Conservation (phyloP, 1,284 basidiomycete species). For the Wolfiporia cocos region DNA sequence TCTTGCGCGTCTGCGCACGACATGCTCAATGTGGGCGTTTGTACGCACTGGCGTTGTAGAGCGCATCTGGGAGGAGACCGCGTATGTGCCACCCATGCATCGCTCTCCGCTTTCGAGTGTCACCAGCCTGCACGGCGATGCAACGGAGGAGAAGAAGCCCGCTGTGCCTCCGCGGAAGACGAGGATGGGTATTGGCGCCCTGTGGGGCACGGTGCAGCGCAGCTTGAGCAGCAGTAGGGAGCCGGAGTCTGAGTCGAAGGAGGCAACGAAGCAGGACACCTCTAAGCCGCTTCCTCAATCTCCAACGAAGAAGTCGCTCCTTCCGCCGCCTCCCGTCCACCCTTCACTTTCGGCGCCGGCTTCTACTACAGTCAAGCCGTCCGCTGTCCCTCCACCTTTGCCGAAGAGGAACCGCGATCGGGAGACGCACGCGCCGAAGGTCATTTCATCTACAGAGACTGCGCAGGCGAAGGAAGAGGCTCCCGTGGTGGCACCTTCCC, state of each 20-base stretch:
- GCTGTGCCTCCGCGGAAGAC: constrained; percentile 25
- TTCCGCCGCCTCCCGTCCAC: constrained; percentile 32
- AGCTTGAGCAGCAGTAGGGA: constrained; percentile 21
- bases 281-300: constrained; percentile 15
- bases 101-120: constrained; percentile 16
- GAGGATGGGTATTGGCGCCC: constrained; percentile 25
- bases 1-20: constrained; percentile 71
- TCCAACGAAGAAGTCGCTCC: constrained; percentile 17
- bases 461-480: no score
- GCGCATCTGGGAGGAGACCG: constrained; percentile 77
- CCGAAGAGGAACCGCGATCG: constrained; percentile 1
- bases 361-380: constrained; percentile 11
- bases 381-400: constrained; percentile 19
- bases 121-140: constrained; percentile 11
- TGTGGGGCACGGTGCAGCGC: constrained; percentile 30
- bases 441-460: neutral
- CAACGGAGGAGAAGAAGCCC: constrained; percentile 14
- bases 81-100: constrained; percentile 26
- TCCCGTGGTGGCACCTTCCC: constrained; percentile 2
- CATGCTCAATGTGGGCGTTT: constrained; percentile 90
- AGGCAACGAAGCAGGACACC: constrained; percentile 9
- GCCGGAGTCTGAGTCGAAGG: constrained; percentile 6
- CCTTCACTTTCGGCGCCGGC: constrained; percentile 22
- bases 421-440: constrained; percentile 1
- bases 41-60: constrained; percentile 78